A percentile compares a stretch with the other conserved stretches of the same genome.
phyloP scores from a whole-genome alignment of 192 early-diverging fungal species.

The Backusella morwellensis region DNA sequence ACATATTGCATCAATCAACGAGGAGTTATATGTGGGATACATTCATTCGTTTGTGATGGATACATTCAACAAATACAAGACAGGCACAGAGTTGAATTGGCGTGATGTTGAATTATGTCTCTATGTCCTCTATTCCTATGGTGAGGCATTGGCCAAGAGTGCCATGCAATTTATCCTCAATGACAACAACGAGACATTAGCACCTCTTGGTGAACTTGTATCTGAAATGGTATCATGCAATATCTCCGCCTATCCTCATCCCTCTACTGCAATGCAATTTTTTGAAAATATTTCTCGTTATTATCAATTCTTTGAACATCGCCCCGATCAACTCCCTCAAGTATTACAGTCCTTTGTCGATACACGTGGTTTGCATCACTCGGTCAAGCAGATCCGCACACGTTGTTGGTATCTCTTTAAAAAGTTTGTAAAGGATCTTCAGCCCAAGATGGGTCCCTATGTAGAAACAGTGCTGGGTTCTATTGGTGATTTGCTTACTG shows the following conservation, averaged over 20 bases:
- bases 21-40: constrained; percentile 54
- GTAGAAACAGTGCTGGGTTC: constrained; percentile 60
- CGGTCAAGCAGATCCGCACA: constrained; percentile 63
- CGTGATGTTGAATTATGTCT: constrained; percentile 74
- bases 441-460: constrained; percentile 54
- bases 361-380: constrained; percentile 72
- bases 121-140: constrained; percentile 71
- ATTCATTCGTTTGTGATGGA: constrained; percentile 58
- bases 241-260: constrained; percentile 72
- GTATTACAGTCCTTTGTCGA: constrained; percentile 78
- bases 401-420: constrained; percentile 88
- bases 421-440: constrained; percentile 74
- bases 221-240: constrained; percentile 2
- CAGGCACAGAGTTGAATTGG: constrained; percentile 60
- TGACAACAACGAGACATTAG: constrained; percentile 51
- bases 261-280: constrained; percentile 66
- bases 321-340: constrained; percentile 61
- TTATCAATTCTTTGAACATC: constrained; percentile 65
- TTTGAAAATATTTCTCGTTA: constrained; percentile 77
- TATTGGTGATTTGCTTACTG: constrained; percentile 71
- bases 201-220: constrained; percentile 39
- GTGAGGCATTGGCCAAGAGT: constrained; percentile 61
- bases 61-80: constrained; percentile 58
- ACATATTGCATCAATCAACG: constrained; percentile 70
- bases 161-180: constrained; percentile 42